Evolutionary conservation across 2,329 filamentous ascomycete genomes (phyloP).

Genomic region (Talaromyces sp.): DNA sequence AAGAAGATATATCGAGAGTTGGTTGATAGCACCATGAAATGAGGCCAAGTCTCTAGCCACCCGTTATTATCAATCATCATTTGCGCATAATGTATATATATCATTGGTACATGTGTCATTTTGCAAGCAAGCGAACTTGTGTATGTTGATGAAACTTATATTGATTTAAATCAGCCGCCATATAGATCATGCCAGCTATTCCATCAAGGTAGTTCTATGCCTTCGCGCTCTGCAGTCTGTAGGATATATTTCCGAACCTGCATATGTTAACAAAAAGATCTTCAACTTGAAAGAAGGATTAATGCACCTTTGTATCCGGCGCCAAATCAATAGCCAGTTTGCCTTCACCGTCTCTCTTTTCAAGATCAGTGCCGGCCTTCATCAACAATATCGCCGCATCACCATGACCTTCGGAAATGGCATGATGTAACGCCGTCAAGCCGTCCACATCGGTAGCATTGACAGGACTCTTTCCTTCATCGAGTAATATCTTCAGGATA

Average conservation of each 20-base stretch:
- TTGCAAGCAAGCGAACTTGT: conserved; percentile 5
- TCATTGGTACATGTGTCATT: conserved; percentile 12
- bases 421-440: conserved; percentile 84
- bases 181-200: conserved; percentile 16
- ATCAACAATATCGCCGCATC: conserved; percentile 80
- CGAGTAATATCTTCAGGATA: conserved; percentile 74
- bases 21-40: conserved; percentile 77
- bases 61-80: neutral
- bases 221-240: conserved; percentile 76
- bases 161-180: conserved; percentile 2
- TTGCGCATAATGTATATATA: conserved; percentile 19
- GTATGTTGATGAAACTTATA: conserved; percentile 11
- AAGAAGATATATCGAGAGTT: conserved; percentile 96
- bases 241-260: conserved; percentile 74
- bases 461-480: conserved; percentile 70
- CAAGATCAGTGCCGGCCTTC: conserved; percentile 77
- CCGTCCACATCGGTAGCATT: conserved; percentile 80
- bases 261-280: neutral
- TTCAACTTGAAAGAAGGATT: neutral
- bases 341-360: conserved; percentile 71
- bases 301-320: conserved; percentile 74
- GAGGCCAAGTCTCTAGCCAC: conserved; percentile 22
- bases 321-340: conserved; percentile 73
- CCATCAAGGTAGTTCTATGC: conserved; percentile 59
- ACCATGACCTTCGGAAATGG: conserved; percentile 58